Evolutionary conservation across 2,329 filamentous ascomycete genomes (phyloP).

Genomic region (Colletotrichum endophyticum): DNA sequence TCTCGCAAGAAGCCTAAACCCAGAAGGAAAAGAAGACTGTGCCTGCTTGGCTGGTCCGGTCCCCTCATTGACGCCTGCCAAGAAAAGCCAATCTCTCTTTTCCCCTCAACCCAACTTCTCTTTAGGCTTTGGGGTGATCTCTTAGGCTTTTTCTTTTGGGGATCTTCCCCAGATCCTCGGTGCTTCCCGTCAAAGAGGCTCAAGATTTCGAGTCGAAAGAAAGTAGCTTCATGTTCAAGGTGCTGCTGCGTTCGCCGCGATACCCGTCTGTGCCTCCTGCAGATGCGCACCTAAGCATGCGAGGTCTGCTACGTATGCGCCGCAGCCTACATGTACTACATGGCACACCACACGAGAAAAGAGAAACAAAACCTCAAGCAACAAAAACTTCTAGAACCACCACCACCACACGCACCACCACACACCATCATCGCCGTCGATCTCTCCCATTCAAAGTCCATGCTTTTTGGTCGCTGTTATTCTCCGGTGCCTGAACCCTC

Average conservation of each 20-base stretch:
- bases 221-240: neutral
- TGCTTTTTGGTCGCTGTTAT: neutral
- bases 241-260: neutral
- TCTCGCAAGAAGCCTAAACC: neutral
- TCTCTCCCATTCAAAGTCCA: neutral
- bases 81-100: neutral
- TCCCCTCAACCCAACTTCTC: neutral
- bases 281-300: neutral
- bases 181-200: neutral
- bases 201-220: neutral
- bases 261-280: neutral
- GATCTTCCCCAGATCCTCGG: neutral
- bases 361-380: neutral
- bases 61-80: neutral
- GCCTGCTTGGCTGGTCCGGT: neutral
- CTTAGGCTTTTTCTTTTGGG: neutral
- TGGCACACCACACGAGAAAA: neutral
- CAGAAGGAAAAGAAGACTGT: neutral
- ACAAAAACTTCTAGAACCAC: conserved; percentile 6
- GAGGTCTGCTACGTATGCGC: neutral
- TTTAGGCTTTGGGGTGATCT: neutral
- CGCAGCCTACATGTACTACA: neutral
- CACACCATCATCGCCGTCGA: neutral
- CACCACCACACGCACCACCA: neutral
- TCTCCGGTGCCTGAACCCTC: neutral